Evolutionary conservation across 2,329 filamentous ascomycete species (phyloP), one percentile per base, ranked within the genome.

Genomic region (Endocalyx cinctus): DNA sequence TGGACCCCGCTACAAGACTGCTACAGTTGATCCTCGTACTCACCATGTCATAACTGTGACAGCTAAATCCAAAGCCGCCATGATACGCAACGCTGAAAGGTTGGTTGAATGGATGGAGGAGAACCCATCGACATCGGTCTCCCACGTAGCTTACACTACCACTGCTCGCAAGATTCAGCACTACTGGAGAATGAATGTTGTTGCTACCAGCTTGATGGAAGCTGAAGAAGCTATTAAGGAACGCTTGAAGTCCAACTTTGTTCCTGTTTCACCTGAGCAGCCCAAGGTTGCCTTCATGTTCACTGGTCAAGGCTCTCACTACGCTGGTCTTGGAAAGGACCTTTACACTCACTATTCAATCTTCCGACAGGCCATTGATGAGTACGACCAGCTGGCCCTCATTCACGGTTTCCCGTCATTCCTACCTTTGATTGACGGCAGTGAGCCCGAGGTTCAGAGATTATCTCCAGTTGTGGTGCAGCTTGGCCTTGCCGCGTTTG

Each of bases 111-210:
- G 71, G 57, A 68, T 82, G 46, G 68, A 71, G 17, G 46, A 59
- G 25, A 64, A 71, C 25, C 65, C 71, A 3, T 66, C 74, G 5
- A 67, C 67, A 2, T 70, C 74, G 0, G 52, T 83, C 11, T 63
- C 70, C 2, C 64, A 76, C 38, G 58, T 86, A 2, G 72, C 80
- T 0, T 86, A 85, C 56, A 82, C 78, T 1, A 79, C 77, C 1
- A 84, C 80, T 5, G 83, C 82, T 11, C 71, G 80, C 15, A 70
- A 72, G 27, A 70, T 77, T 10, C 79, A 82, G 42, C 72, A 79
- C 54, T 64, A 69, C 46, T 74, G 70, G 61, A 68, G 76, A 17
- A 63, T 76, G 53, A 69, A 65, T 26, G 63, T 73, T 27, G 54
- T 63, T 4, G 69, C 62, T 1, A 52, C 55, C 5, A 60, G 62